Conservation (phyloP, 129 eudicot genomes). For the Solidago caesia region DNA sequence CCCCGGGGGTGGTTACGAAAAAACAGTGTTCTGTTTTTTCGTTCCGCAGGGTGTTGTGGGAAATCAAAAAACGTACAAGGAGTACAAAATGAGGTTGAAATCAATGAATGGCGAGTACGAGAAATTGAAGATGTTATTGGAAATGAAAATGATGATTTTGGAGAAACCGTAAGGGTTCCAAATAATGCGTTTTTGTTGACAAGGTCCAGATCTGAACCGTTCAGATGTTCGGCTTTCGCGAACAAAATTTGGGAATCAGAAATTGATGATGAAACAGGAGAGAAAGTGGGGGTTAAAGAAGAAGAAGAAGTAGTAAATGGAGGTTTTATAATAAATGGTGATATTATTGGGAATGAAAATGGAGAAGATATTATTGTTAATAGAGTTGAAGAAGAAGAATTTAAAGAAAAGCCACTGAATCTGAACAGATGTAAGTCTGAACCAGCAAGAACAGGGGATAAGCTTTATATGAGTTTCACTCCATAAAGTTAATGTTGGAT, state of each 20-base stretch:
- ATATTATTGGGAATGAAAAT: neutral
- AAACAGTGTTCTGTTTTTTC: conserved; percentile 31
- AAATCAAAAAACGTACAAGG: conserved; percentile 24
- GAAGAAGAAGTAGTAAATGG: conserved; percentile 26
- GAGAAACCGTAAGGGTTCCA: conserved; percentile 30
- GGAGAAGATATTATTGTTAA: conserved; percentile 23
- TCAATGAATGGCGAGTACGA: conserved; percentile 5
- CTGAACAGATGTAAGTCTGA: conserved; percentile 66
- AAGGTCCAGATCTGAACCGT: conserved; percentile 80
- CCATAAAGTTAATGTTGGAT: neutral
- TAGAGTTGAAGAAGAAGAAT: conserved; percentile 21
- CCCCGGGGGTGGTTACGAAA: conserved; percentile 28
- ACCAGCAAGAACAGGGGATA: conserved; percentile 63
- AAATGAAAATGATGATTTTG: neutral
- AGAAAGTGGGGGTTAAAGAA: conserved; percentile 4
- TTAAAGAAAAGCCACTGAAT: conserved; percentile 33
- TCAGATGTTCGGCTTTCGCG: conserved; percentile 53
- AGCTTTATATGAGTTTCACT: conserved; percentile 32
- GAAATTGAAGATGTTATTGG: neutral
- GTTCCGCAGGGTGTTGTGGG: conserved; percentile 35
- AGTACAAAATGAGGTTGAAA: conserved; percentile 15
- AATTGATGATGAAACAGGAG: conserved; percentile 15
- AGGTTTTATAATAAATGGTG: neutral
- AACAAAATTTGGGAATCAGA: conserved; percentile 43
- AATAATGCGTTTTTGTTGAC: conserved; percentile 66